Percentiles rank a stretch among this genome's conserved stretches.
Conservation (phyloP, 768 basidiomycete genomes). For the Leucocoprinus sp. region DNA sequence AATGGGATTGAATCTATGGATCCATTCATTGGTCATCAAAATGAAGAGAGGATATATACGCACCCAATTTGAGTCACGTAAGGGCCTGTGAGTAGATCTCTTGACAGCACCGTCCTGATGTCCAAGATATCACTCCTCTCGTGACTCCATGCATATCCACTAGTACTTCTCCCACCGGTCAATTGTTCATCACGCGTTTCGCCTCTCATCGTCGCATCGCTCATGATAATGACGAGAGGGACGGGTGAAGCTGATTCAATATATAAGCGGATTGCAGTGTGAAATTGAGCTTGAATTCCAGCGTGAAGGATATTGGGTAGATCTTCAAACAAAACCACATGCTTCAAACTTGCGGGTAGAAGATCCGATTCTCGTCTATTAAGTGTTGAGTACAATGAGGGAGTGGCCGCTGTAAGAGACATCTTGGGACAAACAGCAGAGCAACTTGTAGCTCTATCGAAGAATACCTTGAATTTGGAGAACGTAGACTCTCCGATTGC, state of each 20-base stretch:
- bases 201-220: slow-evolving; percentile 74
- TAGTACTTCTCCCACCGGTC: slow-evolving; percentile 24
- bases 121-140: slow-evolving; percentile 41
- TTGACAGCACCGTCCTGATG: slow-evolving; percentile 62
- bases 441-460: slow-evolving; percentile 61
- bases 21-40: slow-evolving; percentile 1
- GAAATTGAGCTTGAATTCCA: slow-evolving; percentile 63
- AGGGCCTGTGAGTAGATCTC: slow-evolving; percentile 58
- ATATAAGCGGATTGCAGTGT: slow-evolving; percentile 54
- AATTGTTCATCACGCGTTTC: slow-evolving; percentile 48
- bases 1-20: slow-evolving; percentile 79
- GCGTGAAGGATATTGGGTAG: slow-evolving; percentile 84
- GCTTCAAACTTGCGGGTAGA: slow-evolving; percentile 20
- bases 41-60: slow-evolving; percentile 17
- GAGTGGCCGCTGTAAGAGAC: background rate
- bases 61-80: slow-evolving; percentile 79
- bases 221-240: slow-evolving; percentile 78
- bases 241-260: slow-evolving; percentile 32
- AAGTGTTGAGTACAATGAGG: slow-evolving; percentile 12
- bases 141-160: slow-evolving; percentile 29
- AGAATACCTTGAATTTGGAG: slow-evolving; percentile 68
- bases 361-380: slow-evolving; percentile 14
- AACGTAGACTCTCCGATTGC: slow-evolving; percentile 49
- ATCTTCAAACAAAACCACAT: slow-evolving; percentile 78
- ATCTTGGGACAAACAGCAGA: slow-evolving; percentile 36